Evolutionary conservation across 352 stramenopile species (phyloP), one percentile per base, ranked within the genome.

Genomic region (Phytopythium mirpurense): DNA sequence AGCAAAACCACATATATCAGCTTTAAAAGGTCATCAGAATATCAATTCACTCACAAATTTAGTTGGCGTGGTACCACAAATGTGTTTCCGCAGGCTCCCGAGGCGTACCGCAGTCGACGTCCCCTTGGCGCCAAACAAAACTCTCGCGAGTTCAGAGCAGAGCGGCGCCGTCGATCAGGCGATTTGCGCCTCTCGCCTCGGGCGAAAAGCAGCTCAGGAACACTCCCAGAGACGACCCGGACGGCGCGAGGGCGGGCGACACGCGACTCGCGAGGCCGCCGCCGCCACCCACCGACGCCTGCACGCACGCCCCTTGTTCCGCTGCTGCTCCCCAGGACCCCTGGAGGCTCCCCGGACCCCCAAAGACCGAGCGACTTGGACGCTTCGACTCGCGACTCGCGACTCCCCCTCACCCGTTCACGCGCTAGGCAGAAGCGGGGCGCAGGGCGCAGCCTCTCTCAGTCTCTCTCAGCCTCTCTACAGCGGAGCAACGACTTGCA

Each of bases 141-240:
- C 41, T 14, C 32, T 5, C 32, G 41, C 23, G 41, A 47, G 41
- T 47, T 47, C 41, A 47, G 41, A 47, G 41, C 40, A 21, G 21
- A 23, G 41, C 23, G 23, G 41, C 32, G 29, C 7, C 32, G n/a
- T 47, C 41, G 41, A 47, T 47, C 41, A 47, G 41, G 41, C 41
- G 41, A 47, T 47, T 47, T 47, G 41, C 24, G 19, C 11, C 29
- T 29, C 41, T 29, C 41, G 12, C 23, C 4, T 6, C 16, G 15
- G 15, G 23, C 16, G 24, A 21, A 47, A 47, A 32, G 41, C 23
- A 47, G 23, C n/a, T 21, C 9, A 19, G 41, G 2, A 31, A 32
- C 24, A 23, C 24, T 34, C 40, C 23, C 19, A n/a, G 3, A 21
- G 40, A 45, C 41, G 40, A 46, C 40, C 21, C 16, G 40, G 40